Percentiles rank a stretch among this genome's conserved stretches.
phyloP scores from a whole-genome alignment of 805 yeast species.

The Zygotorulaspora sp. region DNA sequence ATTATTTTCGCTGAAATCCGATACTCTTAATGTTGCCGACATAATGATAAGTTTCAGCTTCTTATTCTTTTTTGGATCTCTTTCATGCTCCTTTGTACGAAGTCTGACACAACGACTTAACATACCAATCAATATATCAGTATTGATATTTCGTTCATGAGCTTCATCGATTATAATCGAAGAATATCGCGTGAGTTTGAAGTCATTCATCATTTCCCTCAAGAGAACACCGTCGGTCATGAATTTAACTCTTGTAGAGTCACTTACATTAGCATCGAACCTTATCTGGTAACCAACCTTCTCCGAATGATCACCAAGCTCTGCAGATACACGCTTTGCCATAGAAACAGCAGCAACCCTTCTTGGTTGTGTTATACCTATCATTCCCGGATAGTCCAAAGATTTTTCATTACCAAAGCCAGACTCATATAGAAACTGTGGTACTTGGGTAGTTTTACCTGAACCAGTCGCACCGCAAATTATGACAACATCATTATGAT shows the following conservation, averaged over 20 bases:
- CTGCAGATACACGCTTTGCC: conserved; percentile 75
- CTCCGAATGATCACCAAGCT: conserved; percentile 65
- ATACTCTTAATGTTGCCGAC: conserved; percentile 95
- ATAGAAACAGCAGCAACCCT: conserved; percentile 91
- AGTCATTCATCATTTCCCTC: conserved; percentile 89
- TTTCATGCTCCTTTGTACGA: conserved; percentile 50
- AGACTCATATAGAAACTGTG: conserved; percentile 89
- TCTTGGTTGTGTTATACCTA: conserved; percentile 94
- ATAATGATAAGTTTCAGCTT: conserved; percentile 82
- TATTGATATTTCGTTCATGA: conserved; percentile 92
- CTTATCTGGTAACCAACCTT: conserved; percentile 79
- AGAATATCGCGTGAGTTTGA: conserved; percentile 75
- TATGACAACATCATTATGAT: conserved; percentile 84
- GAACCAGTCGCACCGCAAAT: conserved; percentile 98
- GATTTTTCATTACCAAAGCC: conserved; percentile 67
- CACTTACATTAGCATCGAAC: conserved; percentile 63
- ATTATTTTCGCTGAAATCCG: conserved; percentile 84
- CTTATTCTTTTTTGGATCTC: conserved; percentile 45
- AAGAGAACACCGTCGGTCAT: conserved; percentile 94
- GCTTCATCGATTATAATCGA: conserved; percentile 93
- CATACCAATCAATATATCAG: conserved; percentile 94
- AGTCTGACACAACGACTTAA: conserved; percentile 77
- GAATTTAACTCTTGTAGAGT: conserved; percentile 70
- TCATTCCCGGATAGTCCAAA: conserved; percentile 79
- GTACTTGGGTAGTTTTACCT: conserved; percentile 97